Base-by-base conservation (phyloP, 495 filamentous ascomycete genomes). In the Cetradonia linearis region DNA sequence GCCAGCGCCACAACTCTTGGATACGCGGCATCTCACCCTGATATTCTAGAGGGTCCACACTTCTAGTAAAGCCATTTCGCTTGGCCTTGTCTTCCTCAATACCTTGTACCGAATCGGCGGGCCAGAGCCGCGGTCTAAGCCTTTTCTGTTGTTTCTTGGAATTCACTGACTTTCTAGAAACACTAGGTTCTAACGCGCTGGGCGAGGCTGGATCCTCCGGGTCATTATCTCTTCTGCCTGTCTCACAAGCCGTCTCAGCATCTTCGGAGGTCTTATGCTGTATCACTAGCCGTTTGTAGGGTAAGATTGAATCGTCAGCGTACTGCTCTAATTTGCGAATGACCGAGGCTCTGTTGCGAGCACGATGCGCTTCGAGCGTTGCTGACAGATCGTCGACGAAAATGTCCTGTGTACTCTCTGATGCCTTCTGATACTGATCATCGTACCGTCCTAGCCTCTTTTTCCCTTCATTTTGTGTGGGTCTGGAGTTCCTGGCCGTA, bases 291-390 rank as follows among this genome's bases (percentile, higher is more conserved):
- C 58, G 47, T 20, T 13, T 5, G 27, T 33, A 23, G 1, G 25
- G 18, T 44, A 13, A 16, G 27, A 10, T 9, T 1, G 14, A 3
- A 9, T 42, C 18, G 4, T 14, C 10, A 25, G 30, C 8, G 1
- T 1, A 11, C 30, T 3, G 27, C 33, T 36, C 10, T 4, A 71
- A 47, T 60, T 73, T 76, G 40, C 77, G 76, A 34, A 81, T 70
- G 31, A 78, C 53, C 20, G 71, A 64, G 28, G 71, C 70, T 55
- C 75, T 72, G 63, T 83, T 83, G 14, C 69, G 65, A 9, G 64
- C 65, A 40, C 78, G 78, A 64, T 82, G 80, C 25, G 77, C 77
- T 58, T 78, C 74, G 47, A 82, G 71, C 3, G 80, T 82, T 56
- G 73, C 73, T 36, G 64, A 30, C 6, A 71, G 63, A 56, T 70